Evolutionary conservation across 805 yeast species (phyloP), one percentile per base, ranked within the genome.

Genomic region (Yarrowia sp.): DNA sequence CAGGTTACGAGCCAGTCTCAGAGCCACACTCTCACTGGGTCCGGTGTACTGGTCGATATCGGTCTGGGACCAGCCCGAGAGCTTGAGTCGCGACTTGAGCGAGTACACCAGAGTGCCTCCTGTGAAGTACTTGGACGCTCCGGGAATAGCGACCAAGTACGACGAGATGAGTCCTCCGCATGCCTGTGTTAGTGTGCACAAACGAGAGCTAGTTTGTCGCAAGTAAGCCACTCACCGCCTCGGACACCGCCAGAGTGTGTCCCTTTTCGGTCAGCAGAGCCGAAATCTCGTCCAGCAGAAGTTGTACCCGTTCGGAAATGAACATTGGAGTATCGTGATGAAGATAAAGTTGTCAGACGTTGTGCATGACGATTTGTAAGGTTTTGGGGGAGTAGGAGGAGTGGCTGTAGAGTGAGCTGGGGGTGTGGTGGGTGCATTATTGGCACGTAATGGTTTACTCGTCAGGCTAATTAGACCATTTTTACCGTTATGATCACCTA

Each of bases 141-240:
- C 96, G 0, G 96, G 92, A 3, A 88, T 84, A 0, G 93, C 82
- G 6, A 90, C 90, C 19, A 90, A 71, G 68, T 88, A 89, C 0
- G 96, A 88, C 3, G 94, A 85, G 7, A 90, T 75, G 14, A 90
- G 78, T 0, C 97, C 97, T 8, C 97, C 97, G 72, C 96, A 90
- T 0, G 96, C 96, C 68, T 71, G 62, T 14, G 51, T 19, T 32
- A 46, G 56, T 3, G 16, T 14, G 16, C 16, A 32, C 35, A 13
- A 32, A 32, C 6, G 16, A 13, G 19, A 14, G 18, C 3, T 25
- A 25, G 27, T 25, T 32, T 32, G 12, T n/a, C 6, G 16, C n/a
- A 31, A 31, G 13, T 7, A 31, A 31, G 3, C 4, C 35, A 62
- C 69, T 61, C 62, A 68, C 70, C 2, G 92, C 91, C 68, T 90